Evolutionary conservation across 2,329 filamentous ascomycete species (phyloP).

Genomic region (Neocucurbitaria cava): DNA sequence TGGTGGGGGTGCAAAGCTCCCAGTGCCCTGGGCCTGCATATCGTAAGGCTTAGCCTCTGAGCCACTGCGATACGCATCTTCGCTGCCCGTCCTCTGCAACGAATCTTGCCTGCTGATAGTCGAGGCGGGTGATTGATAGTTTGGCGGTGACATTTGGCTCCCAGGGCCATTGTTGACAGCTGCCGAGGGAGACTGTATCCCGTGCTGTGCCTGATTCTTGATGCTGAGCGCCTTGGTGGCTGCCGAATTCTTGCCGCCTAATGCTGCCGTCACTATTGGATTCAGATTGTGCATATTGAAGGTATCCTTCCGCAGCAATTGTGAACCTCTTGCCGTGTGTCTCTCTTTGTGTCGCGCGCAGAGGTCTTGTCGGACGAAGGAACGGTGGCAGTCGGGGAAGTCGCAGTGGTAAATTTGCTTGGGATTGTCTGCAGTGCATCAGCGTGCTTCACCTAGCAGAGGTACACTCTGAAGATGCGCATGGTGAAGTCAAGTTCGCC

Average conservation of each 20-base stretch:
- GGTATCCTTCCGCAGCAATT: slow-evolving; percentile 76
- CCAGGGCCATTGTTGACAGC: slow-evolving; percentile 27
- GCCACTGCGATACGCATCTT: slow-evolving; percentile 44
- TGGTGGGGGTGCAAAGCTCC: slow-evolving; percentile 46
- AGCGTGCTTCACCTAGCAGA: slow-evolving; percentile 4
- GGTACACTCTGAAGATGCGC: neutral
- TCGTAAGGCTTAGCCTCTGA: slow-evolving; percentile 46
- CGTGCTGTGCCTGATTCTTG: slow-evolving; percentile 25
- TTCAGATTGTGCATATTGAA: slow-evolving; percentile 61
- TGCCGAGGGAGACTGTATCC: slow-evolving; percentile 43
- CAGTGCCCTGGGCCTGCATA: slow-evolving; percentile 40
- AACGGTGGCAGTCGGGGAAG: slow-evolving; percentile 86
- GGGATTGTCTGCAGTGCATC: slow-evolving; percentile 70
- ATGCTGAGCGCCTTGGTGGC: slow-evolving; percentile 23
- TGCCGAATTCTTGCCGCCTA: slow-evolving; percentile 40
- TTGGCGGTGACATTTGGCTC: slow-evolving; percentile 46
- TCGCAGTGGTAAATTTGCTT: slow-evolving; percentile 96
- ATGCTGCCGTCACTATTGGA: slow-evolving; percentile 50
- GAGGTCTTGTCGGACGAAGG: slow-evolving; percentile 92
- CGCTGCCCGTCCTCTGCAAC: slow-evolving; percentile 43
- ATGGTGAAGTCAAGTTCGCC: neutral
- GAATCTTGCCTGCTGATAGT: slow-evolving; percentile 39
- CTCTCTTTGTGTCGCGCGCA: slow-evolving; percentile 70
- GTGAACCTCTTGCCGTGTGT: slow-evolving; percentile 70
- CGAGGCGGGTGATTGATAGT: slow-evolving; percentile 41